Evolutionary conservation across 768 basidiomycete species (phyloP), one percentile per base, ranked within the genome.

Genomic region (Clitopilus passeckerianus): DNA sequence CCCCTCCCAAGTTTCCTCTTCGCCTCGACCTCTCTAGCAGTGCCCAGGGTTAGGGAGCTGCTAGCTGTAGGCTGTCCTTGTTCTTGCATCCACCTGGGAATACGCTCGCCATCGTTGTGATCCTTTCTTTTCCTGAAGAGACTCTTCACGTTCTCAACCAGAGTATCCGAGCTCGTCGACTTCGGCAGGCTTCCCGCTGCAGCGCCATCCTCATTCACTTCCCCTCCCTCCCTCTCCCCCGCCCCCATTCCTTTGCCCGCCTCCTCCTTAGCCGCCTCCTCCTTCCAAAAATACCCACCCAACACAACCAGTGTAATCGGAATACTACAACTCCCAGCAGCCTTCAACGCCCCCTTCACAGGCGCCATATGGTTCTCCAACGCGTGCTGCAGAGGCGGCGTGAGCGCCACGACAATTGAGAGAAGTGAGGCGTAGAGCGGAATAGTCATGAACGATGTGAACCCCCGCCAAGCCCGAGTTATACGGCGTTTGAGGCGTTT

Each of bases 251-350:
- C 27, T 56, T 18, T 22, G 52, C 52, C 57, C 46, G 12, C 14
- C 35, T 54, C 16, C 44, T 37, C 16, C 33, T 63, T 43, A 9
- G 10, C 24, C n/a, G 7, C n/a, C 54, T 34, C 58, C 52, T 54
- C 65, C 58, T 1, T 76, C 69, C 86, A 89, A 73, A 96, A 96
- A 77, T 95, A 98, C 15, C 91, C 93, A 10, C 95, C 95, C 46
- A 98, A 86, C 6, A 97, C 93, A 58, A 98, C 80, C 22, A 97
- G 77, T 1, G 95, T 98, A 27, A 98, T 68, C 0, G 95, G 96
- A 61, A 97, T 88, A 8, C 89, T 87, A 61, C 91, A 93, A 60
- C 80, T 85, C 1, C 93, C 91, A 0, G 89, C 86, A 14, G 76
- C 74, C 1, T 75, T 77, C 54, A 95, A 71, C 0, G 91, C 88